Evolutionary conservation across 1,139 yeast species (phyloP), one percentile per base, ranked within the genome.

Genomic region (Hansenula lynferdii): DNA sequence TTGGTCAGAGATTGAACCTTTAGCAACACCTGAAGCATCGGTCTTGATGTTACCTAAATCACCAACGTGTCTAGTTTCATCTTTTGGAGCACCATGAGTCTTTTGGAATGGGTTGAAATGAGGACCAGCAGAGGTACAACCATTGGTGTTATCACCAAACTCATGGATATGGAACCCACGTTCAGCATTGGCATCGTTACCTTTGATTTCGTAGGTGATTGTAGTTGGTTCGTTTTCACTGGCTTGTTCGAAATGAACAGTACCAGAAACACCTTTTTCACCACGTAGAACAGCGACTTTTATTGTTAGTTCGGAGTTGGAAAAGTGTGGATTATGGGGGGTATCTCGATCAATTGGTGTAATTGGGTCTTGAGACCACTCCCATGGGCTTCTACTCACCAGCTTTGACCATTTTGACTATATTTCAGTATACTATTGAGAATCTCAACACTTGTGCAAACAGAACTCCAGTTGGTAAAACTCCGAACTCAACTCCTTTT

Each of bases 121-220:
- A 44, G 97, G 96, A 58, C 98, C 98, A 42, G 98, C 97, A 50
- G 97, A 87, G 46, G 96, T 89, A 72, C 97, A 90, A 36, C 98
- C 97, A 64, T 92, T 90, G 70, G 97, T 89, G 78, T 89, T 87
- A 75, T 92, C 98, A 72, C 98, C 98, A 60, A 90, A 92, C 61
- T 86, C 85, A 70, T 92, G 98, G 62, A 92, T 72, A 75, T 92
- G 98, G 96, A 92, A 90, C 37, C 97, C 98, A 68, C 96, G 84
- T 65, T 75, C 69, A 36, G 96, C 89, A 56, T 86, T 83, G 47
- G 97, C 72, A 51, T 80, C 82, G 66, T 87, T 86, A 61, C 97
- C 97, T 39, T 77, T 56, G 59, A 92, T 85, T 58, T 89, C 92
- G 80, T 89, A 92, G 20, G 90, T 56, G 53, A 92, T 76, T 36